Evolutionary conservation across 305 asterid species (phyloP).

Genomic region (Rubia balearica): DNA sequence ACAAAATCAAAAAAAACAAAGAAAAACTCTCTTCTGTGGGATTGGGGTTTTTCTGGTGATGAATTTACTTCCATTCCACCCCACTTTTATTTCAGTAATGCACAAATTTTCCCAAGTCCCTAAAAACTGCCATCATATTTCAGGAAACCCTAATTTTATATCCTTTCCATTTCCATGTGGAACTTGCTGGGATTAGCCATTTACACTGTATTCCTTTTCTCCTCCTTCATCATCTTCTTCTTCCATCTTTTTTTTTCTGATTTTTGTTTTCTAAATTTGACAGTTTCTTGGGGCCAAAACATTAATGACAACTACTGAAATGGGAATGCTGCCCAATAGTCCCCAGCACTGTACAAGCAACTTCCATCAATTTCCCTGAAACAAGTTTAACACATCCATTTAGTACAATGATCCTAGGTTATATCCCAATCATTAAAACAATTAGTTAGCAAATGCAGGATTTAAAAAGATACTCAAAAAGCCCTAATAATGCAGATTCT

Average conservation of each 20-base stretch:
- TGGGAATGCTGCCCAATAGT: conserved; percentile 47
- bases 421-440: not conserved
- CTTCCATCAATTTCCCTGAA: conserved; percentile 80
- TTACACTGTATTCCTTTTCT: conserved; percentile 21
- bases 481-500: conserved; percentile 3
- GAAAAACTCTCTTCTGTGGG: conserved; percentile 27
- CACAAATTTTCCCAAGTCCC: conserved; percentile 24
- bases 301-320: conserved; percentile 66
- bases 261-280: conserved; percentile 11
- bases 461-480: not conserved
- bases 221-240: conserved; percentile 18
- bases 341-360: conserved; percentile 65
- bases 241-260: not conserved
- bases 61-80: conserved; percentile 5
- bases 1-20: conserved; percentile 21
- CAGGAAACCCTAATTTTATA: conserved; percentile 6
- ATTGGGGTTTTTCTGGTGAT: not conserved
- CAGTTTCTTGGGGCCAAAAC: conserved; percentile 24
- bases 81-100: conserved; percentile 19
- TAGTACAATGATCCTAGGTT: not conserved
- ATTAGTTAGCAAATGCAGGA: not conserved
- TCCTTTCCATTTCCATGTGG: conserved; percentile 16
- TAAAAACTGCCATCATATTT: conserved; percentile 31
- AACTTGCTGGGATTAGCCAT: conserved; percentile 4
- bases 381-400: not conserved